Evolutionary conservation across 441 rosid species (phyloP).

Genomic region (Populus tomentosa): DNA sequence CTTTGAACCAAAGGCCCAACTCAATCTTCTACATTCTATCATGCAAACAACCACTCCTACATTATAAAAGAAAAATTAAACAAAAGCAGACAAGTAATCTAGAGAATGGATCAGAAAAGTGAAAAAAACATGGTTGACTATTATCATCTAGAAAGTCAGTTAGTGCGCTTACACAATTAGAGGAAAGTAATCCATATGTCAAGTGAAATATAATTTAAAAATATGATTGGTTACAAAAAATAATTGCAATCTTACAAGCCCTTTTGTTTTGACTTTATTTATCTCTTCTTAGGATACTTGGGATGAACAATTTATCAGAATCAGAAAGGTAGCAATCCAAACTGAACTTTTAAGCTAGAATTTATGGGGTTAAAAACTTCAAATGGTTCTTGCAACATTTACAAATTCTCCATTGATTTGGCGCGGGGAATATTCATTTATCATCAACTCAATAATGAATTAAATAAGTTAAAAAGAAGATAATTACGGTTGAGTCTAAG

Average conservation of each 20-base stretch:
- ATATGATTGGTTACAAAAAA: neutral
- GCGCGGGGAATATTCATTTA: neutral
- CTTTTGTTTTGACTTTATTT: neutral
- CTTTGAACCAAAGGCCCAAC: too few relatives aligned
- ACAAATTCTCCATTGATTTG: neutral
- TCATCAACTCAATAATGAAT: neutral
- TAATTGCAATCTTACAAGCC: neutral
- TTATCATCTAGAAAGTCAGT: neutral
- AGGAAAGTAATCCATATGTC: neutral
- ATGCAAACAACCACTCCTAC: neutral
- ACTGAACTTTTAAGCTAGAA: neutral
- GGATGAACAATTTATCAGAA: neutral
- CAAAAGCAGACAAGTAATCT: neutral
- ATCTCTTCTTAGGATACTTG: neutral
- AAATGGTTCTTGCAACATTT: neutral
- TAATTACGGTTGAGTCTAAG: neutral
- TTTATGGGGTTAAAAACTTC: neutral
- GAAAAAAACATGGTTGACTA: neutral
- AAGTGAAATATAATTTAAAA: neutral
- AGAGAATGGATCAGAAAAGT: neutral
- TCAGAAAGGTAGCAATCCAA: neutral
- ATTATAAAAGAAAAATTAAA: neutral
- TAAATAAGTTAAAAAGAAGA: neutral
- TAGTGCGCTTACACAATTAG: neutral
- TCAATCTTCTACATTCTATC: neutral